Evolutionary conservation across 108 stramenopile genomes (phyloP).

Genomic region (Cyclostephanos invisitatus): DNA sequence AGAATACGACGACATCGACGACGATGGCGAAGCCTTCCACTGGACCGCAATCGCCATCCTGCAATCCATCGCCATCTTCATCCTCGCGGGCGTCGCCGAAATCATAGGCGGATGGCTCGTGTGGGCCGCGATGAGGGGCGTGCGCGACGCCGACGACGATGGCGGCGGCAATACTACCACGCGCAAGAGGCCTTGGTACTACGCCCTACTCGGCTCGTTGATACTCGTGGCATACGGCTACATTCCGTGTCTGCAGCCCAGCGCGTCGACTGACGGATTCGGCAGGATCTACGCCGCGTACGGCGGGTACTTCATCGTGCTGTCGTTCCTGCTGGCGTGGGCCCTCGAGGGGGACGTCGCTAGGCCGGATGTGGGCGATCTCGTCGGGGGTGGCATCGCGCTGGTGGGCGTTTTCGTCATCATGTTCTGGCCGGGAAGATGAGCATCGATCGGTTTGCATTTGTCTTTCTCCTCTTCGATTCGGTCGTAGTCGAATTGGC

Average conservation of each 20-base stretch:
- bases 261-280: conserved; percentile 57
- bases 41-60: conserved; percentile 61
- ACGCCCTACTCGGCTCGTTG: conserved; percentile 63
- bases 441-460: not conserved
- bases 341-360: conserved; percentile 61
- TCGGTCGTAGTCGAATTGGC: no score
- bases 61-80: conserved; percentile 63
- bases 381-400: conserved; percentile 64
- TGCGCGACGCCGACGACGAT: conserved; percentile 12
- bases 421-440: conserved; percentile 75
- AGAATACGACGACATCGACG: conserved; percentile 6
- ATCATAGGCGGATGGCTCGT: conserved; percentile 83
- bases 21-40: conserved; percentile 35
- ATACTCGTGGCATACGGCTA: conserved; percentile 73
- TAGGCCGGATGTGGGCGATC: conserved; percentile 71
- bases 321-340: conserved; percentile 81
- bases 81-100: conserved; percentile 68
- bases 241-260: conserved; percentile 76
- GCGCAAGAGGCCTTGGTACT: conserved; percentile 71
- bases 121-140: conserved; percentile 56
- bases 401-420: conserved; percentile 65
- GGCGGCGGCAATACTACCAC: not conserved
- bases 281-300: conserved; percentile 84
- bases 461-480: not conserved
- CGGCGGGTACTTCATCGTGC: conserved; percentile 80